Evolutionary conservation across 768 basidiomycete genomes (phyloP), one percentile per base, ranked within the genome.

Genomic region (Cytidiella melzeri): DNA sequence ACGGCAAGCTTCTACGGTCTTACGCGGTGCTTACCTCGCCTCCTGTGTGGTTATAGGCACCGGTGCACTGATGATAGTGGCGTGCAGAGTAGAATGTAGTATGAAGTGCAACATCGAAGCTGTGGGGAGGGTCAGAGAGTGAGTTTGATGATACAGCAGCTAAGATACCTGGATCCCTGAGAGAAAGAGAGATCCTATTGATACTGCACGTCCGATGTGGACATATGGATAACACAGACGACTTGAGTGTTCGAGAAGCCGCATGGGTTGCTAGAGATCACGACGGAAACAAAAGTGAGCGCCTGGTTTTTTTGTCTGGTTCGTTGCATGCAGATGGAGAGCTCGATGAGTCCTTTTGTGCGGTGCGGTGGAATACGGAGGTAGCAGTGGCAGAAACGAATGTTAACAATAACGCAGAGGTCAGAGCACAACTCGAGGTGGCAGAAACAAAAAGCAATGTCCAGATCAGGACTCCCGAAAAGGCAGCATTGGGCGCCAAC

Each of bases 211-310:
- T n/a, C n/a, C n/a, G n/a, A n/a, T n/a, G n/a, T n/a, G n/a, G n/a
- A n/a, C n/a, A n/a, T n/a, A n/a, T n/a, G n/a, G n/a, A n/a, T n/a
- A n/a, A n/a, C 37, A 40, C 19, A 26, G 47, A 37, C 46, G 18
- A 1, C 4, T 12, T 36, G 28, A 19, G 10, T n/a, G 5, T 53
- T 53, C 47, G 40, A 48, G 47, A 48, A 48, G 36, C n/a, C 23
- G 10, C 39, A 15, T 20, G 12, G 41, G 52, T 48, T 42, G 46
- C 26, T 40, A 52, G 39, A 46, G 39, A 46, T 47, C 39, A 34
- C n/a, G 37, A 41, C 20, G 26, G 41, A 43, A 46, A 53, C 52
- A 53, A 53, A 53, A 53, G 43, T 43, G 52, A 43, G 52, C 52
- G 52, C 34, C 37, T 41, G 10, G 18, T 45, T n/a, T 53, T 53